Evolutionary conservation across 805 yeast species (phyloP).

Genomic region (Ogataea sp.): DNA sequence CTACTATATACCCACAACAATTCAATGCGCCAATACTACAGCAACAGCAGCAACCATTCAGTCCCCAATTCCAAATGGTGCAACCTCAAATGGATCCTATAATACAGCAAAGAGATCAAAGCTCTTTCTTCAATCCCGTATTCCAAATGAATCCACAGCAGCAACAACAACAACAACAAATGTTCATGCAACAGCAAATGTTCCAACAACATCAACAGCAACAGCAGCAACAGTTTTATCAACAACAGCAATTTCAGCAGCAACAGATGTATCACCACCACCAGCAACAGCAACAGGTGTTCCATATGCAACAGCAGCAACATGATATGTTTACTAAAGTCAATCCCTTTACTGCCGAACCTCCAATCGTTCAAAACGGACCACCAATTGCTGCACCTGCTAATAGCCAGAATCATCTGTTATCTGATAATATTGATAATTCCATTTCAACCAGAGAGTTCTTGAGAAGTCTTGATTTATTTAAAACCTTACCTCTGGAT

Average conservation of each 20-base stretch:
- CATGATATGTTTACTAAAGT: background rate
- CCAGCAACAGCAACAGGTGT: background rate
- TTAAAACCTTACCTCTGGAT: conserved; percentile 46
- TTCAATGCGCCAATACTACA: no score
- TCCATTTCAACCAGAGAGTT: conserved; percentile 48
- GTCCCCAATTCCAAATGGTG: background rate
- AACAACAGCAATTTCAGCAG: background rate
- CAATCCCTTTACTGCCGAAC: background rate
- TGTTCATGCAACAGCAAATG: background rate
- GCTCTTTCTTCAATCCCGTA: background rate
- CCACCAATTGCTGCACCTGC: background rate
- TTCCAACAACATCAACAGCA: background rate
- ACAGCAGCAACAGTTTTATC: background rate
- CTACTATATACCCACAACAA: no score
- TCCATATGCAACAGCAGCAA: background rate
- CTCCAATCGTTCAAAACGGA: background rate
- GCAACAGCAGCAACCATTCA: background rate
- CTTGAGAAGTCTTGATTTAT: conserved; percentile 49
- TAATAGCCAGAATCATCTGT: background rate
- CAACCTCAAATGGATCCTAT: background rate
- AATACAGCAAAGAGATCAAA: background rate
- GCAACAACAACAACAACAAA: background rate
- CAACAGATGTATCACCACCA: background rate
- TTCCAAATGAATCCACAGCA: background rate
- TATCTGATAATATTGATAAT: conserved; percentile 36